Evolutionary conservation across 176 grass and related monocot genomes (phyloP).

Genomic region (Luzula sylvatica): DNA sequence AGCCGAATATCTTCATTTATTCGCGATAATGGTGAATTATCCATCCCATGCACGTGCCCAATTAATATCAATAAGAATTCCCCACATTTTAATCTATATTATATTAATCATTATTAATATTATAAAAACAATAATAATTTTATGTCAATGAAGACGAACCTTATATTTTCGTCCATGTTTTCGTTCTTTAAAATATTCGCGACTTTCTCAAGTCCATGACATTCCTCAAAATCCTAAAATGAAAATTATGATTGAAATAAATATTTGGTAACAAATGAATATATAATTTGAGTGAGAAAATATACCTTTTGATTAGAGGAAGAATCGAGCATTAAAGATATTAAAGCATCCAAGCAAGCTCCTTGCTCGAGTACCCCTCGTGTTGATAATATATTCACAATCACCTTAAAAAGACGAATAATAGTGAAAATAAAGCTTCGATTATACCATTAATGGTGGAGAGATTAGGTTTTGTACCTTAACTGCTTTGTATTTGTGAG

Average conservation of each 20-base stretch:
- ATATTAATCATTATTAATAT: not conserved
- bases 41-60: slow-evolving; percentile 61
- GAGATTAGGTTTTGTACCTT: too few species aligned
- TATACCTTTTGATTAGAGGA: slow-evolving; percentile 73
- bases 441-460: too few species aligned
- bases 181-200: slow-evolving; percentile 84
- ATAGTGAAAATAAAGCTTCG: not conserved
- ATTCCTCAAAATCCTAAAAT: slow-evolving; percentile 81
- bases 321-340: slow-evolving; percentile 91
- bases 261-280: slow-evolving; percentile 11
- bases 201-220: slow-evolving; percentile 73
- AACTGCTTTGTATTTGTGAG: slow-evolving; percentile 84
- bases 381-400: slow-evolving; percentile 79
- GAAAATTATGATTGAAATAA: slow-evolving; percentile 13
- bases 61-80: slow-evolving; percentile 84
- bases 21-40: slow-evolving; percentile 59
- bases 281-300: slow-evolving; percentile 14
- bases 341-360: slow-evolving; percentile 81
- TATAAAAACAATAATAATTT: not conserved
- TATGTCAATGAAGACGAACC: slow-evolving; percentile 27
- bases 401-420: slow-evolving; percentile 26
- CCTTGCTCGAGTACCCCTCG: slow-evolving; percentile 66
- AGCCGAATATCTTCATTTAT: slow-evolving; percentile 66
- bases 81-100: slow-evolving; percentile 82
- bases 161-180: slow-evolving; percentile 74